Evolutionary conservation across 2,329 filamentous ascomycete species (phyloP).

Genomic region (Paecilomyces sp.): DNA sequence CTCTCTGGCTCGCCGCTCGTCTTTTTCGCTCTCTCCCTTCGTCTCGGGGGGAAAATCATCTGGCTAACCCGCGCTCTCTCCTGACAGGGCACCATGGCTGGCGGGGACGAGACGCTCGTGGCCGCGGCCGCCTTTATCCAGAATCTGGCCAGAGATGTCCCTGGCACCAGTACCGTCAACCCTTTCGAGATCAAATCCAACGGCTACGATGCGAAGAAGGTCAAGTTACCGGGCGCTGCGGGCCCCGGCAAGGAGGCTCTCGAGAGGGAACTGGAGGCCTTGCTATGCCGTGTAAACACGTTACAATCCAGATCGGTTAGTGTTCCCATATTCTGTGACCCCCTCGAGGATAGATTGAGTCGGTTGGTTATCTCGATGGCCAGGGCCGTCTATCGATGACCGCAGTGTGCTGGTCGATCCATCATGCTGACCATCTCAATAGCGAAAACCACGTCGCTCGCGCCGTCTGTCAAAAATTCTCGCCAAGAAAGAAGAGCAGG

Average conservation of each 20-base stretch:
- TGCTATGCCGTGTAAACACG: constrained; percentile 69
- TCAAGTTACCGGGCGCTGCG: constrained; percentile 70
- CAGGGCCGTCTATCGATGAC: constrained; percentile 13
- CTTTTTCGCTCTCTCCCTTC: background rate
- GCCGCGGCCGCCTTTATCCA: constrained; percentile 40
- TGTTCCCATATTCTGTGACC: constrained; percentile 1
- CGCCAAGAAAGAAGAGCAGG: constrained; percentile 13
- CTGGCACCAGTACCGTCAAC: constrained; percentile 24
- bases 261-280: constrained; percentile 73
- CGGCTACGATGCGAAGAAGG: constrained; percentile 44
- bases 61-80: constrained; percentile 5
- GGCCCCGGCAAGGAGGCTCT: constrained; percentile 69
- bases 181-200: constrained; percentile 36
- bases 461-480: constrained; percentile 23
- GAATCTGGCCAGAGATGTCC: constrained; percentile 36
- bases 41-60: constrained; percentile 1
- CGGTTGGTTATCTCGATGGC: constrained; percentile 13
- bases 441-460: constrained; percentile 30
- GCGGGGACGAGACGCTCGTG: constrained; percentile 40
- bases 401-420: background rate
- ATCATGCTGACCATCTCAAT: constrained; percentile 28
- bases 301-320: constrained; percentile 70
- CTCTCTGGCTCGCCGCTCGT: background rate
- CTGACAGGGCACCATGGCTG: constrained; percentile 37
- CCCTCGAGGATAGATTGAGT: background rate